Evolutionary conservation across 345 rosid species (phyloP), one percentile per base, ranked within the genome.

Genomic region (Dipteronia dyeriana): DNA sequence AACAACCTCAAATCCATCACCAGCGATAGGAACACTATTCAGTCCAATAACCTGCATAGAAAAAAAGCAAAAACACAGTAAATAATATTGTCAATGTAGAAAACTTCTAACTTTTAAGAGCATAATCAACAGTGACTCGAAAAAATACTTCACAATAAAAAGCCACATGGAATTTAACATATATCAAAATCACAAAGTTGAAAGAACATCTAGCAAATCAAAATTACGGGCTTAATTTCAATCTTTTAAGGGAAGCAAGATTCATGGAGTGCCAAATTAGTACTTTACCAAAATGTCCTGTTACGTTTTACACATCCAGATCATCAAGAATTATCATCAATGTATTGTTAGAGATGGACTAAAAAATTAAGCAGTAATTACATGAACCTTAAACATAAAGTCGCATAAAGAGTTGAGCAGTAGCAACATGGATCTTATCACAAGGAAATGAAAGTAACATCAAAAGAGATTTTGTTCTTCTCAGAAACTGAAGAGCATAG

Each of bases 1-100:
- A 80, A 89, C 90, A 51, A 92, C 95, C 87, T 94, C 97, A 82
- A 96, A 96, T 75, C 88, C 99, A 80, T 96, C 98, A 74, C 98
- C 99, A 74, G 99, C 99, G 74, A 82, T 74, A 16, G 97, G 93
- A 70, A 96, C 99, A 68, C 85, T 87, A 80, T 86, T 89, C 85
- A 94, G 86, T 75, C 99, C 99, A 81, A 90, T 90, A 73, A 96
- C 97, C 99, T 96, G 90, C 70, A 80, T 25, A 78, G 13, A 77
- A 57, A 70, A 53, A 23, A 47, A 41, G 75, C 63, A 23, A 59
- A 4, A 14, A 22, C n/a, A 51, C 13, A 16, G 14, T 70, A 23
- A 23, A 49, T 23, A 3, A 7, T 69, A 16, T 23, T 23, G 73
- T 47, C 73, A 69, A 9, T 22, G 41, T n/a, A 10, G 41, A 53